phyloP scores from a whole-genome alignment of 2,329 filamentous ascomycete genomes.

The Aspergillus candidus region DNA sequence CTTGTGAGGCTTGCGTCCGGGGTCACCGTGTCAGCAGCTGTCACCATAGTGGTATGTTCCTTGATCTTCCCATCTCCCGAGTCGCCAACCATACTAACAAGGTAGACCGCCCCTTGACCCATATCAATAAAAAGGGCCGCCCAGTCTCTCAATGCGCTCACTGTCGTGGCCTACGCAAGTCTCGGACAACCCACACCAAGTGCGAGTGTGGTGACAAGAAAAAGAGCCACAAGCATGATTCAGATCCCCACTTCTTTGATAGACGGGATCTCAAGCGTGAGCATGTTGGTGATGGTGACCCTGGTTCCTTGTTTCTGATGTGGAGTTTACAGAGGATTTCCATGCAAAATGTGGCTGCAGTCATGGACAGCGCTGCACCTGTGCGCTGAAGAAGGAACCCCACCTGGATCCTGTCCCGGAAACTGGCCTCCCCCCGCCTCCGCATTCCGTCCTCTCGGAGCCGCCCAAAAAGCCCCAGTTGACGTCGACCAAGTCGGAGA shows the following conservation, averaged over 20 bases:
- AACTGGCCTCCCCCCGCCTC: conserved; percentile 38
- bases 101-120: conserved; percentile 79
- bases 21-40: conserved; percentile 99
- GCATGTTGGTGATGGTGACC: conserved; percentile 24
- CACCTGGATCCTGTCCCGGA: conserved; percentile 46
- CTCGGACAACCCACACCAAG: conserved; percentile 86
- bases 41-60: conserved; percentile 78
- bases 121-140: conserved; percentile 96
- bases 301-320: conserved; percentile 28
- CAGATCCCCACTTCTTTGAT: conserved; percentile 28
- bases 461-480: conserved; percentile 50
- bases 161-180: conserved; percentile 93
- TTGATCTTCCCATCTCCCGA: not conserved
- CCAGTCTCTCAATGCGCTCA: conserved; percentile 97
- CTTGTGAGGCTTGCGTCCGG: conserved; percentile 95
- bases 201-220: conserved; percentile 94
- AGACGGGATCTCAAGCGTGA: conserved; percentile 36
- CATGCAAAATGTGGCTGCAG: conserved; percentile 45
- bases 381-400: conserved; percentile 55
- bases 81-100: not conserved
- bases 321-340: conserved; percentile 29
- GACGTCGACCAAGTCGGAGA: conserved; percentile 54
- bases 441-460: conserved; percentile 39
- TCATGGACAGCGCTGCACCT: conserved; percentile 55
- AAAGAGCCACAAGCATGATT: conserved; percentile 51